phyloP scores from a whole-genome alignment of 2,329 filamentous ascomycete species.

The Pyrenochaeta sp. region DNA sequence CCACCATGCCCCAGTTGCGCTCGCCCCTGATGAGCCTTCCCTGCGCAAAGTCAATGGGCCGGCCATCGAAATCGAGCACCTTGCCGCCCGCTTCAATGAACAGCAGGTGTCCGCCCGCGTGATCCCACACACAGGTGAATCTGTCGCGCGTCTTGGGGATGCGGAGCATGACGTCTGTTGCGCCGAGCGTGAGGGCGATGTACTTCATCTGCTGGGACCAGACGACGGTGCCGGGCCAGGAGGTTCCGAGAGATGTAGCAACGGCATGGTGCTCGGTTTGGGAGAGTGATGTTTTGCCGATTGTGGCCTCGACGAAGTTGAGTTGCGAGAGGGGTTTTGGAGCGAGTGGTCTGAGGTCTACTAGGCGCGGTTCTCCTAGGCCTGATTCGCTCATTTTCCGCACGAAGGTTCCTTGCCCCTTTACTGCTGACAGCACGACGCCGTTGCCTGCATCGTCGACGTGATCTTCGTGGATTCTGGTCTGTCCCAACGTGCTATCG shows the following conservation, averaged over 20 bases:
- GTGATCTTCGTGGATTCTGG: conserved; percentile 43
- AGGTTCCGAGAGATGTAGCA: conserved; percentile 45
- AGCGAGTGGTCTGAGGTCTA: conserved; percentile 30
- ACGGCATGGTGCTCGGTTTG: conserved; percentile 47
- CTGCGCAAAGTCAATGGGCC: conserved; percentile 54
- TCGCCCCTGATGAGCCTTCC: conserved; percentile 43
- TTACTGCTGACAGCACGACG: conserved; percentile 57
- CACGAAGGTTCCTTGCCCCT: conserved; percentile 54
- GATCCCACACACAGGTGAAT: conserved; percentile 63
- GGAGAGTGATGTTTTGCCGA: conserved; percentile 50
- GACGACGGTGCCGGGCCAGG: conserved; percentile 59
- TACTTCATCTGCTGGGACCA: conserved; percentile 64
- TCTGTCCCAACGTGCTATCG: conserved; percentile 19
- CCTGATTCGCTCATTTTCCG: conserved; percentile 46
- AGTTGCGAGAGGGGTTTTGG: conserved; percentile 39
- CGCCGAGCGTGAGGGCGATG: conserved; percentile 59
- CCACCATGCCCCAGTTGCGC: conserved; percentile 46
- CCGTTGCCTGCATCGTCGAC: conserved; percentile 54
- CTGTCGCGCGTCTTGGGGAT: conserved; percentile 54
- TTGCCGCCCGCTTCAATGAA: conserved; percentile 59
- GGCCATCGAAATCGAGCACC: conserved; percentile 61
- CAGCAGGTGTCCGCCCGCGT: conserved; percentile 62
- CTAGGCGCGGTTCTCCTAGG: conserved; percentile 42
- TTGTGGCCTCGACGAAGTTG: conserved; percentile 57
- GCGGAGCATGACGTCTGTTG: conserved; percentile 58